These are phyloP conservation scores for Allium fistulosum DNA, from an alignment of 106 monocot genomes.

Conservation along the genomic window DNA sequence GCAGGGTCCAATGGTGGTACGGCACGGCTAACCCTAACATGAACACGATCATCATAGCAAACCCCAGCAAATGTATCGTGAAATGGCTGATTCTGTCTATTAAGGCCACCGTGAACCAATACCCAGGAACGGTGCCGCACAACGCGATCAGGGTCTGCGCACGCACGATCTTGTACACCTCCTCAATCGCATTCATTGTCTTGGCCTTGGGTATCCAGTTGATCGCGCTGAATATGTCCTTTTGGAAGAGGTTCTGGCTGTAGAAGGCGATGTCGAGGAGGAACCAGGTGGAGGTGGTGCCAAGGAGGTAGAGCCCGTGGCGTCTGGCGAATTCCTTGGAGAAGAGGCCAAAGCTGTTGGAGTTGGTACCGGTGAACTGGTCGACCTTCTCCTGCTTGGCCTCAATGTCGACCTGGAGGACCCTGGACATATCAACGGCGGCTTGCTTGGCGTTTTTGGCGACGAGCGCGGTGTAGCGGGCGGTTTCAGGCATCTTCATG, in stretches of 20 bases:
- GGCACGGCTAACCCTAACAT: conserved; percentile 58
- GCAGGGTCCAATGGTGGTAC: conserved; percentile 54
- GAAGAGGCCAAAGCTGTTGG: conserved; percentile 54
- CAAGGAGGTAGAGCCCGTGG: conserved; percentile 54
- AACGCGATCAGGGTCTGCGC: conserved; percentile 69
- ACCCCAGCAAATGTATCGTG: conserved; percentile 49
- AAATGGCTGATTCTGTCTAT: conserved; percentile 71
- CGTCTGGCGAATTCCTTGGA: conserved; percentile 29
- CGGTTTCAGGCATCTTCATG: conserved; percentile 11
- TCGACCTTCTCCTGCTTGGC: conserved; percentile 5
- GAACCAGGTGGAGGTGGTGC: conserved; percentile 42
- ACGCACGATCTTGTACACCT: conserved; percentile 51
- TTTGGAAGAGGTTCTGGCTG: conserved; percentile 72
- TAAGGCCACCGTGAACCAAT: conserved; percentile 71
- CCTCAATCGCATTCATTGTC: conserved; percentile 77
- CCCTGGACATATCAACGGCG: background rate
- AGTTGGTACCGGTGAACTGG: conserved; percentile 18
- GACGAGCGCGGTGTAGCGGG: conserved; percentile 8
- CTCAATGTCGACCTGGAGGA: conserved; percentile 2
- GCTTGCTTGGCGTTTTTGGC: conserved; percentile 6
- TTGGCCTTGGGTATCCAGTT: conserved; percentile 62
- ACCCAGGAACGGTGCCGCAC: conserved; percentile 77
- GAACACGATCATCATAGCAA: conserved; percentile 60
- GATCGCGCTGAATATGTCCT: conserved; percentile 67
- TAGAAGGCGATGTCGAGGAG: conserved; percentile 55